Evolutionary conservation across 345 rosid species (phyloP).

Genomic region (Syzygium grande): DNA sequence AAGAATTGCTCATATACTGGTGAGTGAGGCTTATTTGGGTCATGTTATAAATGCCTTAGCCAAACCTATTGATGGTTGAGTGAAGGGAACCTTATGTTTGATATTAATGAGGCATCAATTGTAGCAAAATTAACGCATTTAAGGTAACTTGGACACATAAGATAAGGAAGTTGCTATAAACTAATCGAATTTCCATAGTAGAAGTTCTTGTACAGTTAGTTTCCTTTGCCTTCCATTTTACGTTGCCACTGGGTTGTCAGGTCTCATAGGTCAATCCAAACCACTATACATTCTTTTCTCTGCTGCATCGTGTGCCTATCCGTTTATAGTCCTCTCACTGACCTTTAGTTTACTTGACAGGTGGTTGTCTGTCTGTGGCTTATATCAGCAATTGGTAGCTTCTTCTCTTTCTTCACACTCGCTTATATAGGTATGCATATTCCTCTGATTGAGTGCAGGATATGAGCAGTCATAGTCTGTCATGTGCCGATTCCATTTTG

Average conservation of each 20-base stretch:
- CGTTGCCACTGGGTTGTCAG: neutral
- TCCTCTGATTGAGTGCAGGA: neutral
- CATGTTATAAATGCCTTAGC: neutral
- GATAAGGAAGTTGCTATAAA: neutral
- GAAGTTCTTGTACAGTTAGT: neutral
- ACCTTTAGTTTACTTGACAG: constrained; percentile 28
- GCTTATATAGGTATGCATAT: constrained; percentile 65
- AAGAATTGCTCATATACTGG: neutral
- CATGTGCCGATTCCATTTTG: neutral
- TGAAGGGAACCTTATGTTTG: neutral
- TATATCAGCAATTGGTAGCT: constrained; percentile 70
- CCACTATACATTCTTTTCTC: neutral
- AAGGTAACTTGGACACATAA: neutral
- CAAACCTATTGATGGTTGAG: neutral
- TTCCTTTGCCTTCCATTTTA: neutral
- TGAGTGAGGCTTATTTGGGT: constrained; percentile 1
- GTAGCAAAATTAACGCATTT: neutral
- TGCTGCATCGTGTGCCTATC: neutral
- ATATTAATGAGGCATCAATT: neutral
- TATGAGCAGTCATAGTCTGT: neutral
- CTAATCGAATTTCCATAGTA: neutral
- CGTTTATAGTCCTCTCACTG: neutral
- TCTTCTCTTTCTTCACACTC: constrained; percentile 76
- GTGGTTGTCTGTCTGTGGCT: constrained; percentile 90
- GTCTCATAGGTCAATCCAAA: neutral